These are phyloP conservation scores for Beauveria sp. DNA, from an alignment of 2,329 filamentous ascomycete genomes.

Conservation along the genomic window DNA sequence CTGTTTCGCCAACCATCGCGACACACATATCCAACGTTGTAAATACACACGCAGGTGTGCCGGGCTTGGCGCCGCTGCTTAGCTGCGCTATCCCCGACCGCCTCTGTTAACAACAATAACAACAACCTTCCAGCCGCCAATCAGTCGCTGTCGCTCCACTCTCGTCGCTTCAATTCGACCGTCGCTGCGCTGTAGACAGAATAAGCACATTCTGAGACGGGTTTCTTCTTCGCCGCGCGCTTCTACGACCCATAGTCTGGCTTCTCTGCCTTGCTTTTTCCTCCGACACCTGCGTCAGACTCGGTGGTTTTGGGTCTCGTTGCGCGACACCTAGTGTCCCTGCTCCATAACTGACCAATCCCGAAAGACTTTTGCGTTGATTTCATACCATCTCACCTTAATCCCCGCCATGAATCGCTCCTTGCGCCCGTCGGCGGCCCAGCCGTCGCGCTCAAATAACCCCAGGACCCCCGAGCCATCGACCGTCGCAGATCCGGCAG, in stretches of 20 bases:
- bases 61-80: background rate
- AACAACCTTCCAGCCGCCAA: conserved; percentile 1
- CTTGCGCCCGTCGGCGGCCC: conserved; percentile 38
- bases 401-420: conserved; percentile 17
- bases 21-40: background rate
- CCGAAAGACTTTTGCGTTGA: background rate
- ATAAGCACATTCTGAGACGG: background rate
- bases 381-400: conserved; percentile 5
- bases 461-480: conserved; percentile 43
- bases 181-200: background rate
- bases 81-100: conserved; percentile 2
- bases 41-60: background rate
- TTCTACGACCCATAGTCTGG: conserved; percentile 3
- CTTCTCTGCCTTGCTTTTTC: conserved; percentile 6
- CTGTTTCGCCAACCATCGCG: background rate
- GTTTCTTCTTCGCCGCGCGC: background rate
- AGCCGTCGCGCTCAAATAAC: conserved; percentile 32
- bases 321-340: conserved; percentile 2
- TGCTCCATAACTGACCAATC: background rate
- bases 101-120: background rate
- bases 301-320: conserved; percentile 1
- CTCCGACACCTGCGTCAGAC: conserved; percentile 8
- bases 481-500: conserved; percentile 22
- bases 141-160: conserved; percentile 6
- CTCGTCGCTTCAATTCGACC: background rate